These are phyloP conservation scores for Dioscorea alata DNA, from an alignment of 106 monocot species.

Conservation along the genomic window DNA sequence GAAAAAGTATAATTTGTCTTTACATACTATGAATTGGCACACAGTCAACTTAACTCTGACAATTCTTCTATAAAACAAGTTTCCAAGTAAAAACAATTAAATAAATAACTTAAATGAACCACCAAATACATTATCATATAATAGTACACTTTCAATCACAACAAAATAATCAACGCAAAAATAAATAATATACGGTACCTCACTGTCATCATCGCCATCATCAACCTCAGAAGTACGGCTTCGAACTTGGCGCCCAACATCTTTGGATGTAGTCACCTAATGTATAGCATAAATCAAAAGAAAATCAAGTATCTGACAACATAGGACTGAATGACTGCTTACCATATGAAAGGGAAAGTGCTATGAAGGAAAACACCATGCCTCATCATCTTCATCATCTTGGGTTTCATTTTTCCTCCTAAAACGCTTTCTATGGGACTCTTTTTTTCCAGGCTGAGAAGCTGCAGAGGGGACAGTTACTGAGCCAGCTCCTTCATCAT, in stretches of 20 bases:
- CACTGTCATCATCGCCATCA: slow-evolving; percentile 43
- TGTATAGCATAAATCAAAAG: slow-evolving; percentile 22
- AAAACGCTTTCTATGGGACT: slow-evolving; percentile 39
- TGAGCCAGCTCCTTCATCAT: slow-evolving; percentile 24
- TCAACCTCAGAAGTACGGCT: slow-evolving; percentile 19
- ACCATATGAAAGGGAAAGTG: slow-evolving; percentile 4
- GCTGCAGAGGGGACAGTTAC: neutral
- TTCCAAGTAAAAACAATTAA: too few relatives aligned
- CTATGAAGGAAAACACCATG: slow-evolving; percentile 5
- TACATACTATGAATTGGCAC: too few relatives aligned
- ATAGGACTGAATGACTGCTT: slow-evolving; percentile 5
- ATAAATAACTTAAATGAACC: too few relatives aligned
- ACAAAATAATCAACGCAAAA: too few relatives aligned
- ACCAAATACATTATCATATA: too few relatives aligned
- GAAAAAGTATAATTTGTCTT: too few relatives aligned
- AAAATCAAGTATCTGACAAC: slow-evolving; percentile 11
- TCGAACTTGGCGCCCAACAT: slow-evolving; percentile 18
- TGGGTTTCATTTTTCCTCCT: slow-evolving; percentile 50
- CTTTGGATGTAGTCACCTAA: slow-evolving; percentile 17
- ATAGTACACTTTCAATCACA: too few relatives aligned
- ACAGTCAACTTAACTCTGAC: too few relatives aligned
- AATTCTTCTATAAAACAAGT: too few relatives aligned
- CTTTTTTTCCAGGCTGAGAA: slow-evolving; percentile 25
- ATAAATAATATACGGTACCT: slow-evolving; percentile 23
- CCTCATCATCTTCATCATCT: slow-evolving; percentile 65